phyloP scores from a whole-genome alignment of 257 asterid species.

The Mentha longifolia region DNA sequence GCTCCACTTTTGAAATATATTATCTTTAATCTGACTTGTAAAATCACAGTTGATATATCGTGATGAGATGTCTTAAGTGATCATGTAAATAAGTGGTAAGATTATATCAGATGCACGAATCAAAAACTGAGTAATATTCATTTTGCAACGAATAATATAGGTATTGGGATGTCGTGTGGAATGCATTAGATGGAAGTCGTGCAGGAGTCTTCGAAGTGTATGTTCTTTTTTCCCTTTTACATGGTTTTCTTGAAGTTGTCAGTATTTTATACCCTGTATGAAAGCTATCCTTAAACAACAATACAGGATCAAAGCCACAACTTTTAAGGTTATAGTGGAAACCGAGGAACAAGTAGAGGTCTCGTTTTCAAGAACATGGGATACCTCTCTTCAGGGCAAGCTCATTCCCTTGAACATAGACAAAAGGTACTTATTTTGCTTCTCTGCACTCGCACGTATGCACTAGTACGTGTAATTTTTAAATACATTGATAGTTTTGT shows the following conservation, averaged over 20 bases:
- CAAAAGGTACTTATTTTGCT: conserved; percentile 54
- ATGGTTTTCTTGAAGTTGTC: background rate
- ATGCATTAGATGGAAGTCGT: conserved; percentile 54
- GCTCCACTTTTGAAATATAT: background rate
- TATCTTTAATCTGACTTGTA: background rate
- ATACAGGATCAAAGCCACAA: conserved; percentile 70
- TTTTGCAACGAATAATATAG: conserved; percentile 35
- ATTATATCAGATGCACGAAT: too few relatives aligned
- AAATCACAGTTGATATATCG: background rate
- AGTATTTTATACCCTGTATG: background rate
- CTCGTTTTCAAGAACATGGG: conserved; percentile 80
- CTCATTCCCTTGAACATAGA: conserved; percentile 74
- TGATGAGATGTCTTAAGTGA: background rate
- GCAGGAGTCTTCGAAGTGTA: conserved; percentile 63
- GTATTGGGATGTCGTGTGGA: conserved; percentile 73
- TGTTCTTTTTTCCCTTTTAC: conserved; percentile 5
- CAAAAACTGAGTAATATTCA: background rate
- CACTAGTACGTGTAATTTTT: background rate
- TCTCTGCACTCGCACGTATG: background rate
- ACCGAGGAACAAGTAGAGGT: conserved; percentile 75
- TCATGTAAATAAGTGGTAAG: background rate
- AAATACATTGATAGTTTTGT: conserved; percentile 28
- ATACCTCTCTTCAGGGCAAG: conserved; percentile 60
- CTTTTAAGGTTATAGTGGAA: conserved; percentile 57
- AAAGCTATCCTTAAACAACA: conserved; percentile 1